Evolutionary conservation across 2,329 filamentous ascomycete genomes (phyloP), one percentile per base, ranked within the genome.

Genomic region (Aspergillus pseudoglaucus): DNA sequence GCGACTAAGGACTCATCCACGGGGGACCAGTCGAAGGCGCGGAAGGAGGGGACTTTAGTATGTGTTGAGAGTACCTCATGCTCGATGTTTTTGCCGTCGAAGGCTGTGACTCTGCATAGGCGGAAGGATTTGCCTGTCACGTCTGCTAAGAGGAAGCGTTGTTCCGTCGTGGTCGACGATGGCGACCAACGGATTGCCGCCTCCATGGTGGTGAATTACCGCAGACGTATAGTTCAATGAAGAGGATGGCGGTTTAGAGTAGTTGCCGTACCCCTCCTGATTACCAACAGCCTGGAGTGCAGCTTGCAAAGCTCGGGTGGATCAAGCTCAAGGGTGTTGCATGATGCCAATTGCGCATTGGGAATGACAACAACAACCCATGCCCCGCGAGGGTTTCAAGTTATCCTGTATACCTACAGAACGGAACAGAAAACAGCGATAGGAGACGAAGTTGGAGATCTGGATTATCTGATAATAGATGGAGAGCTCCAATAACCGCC

Each of bases 11-110:
- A 71, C 49, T 81, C 76, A 54, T 83, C 73, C 32, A 70, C 72
- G 46, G 77, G 77, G 6, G 80, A 83, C 81, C 81, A 84, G 62
- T 84, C 81, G 63, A 84, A 84, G 12, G 82, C 81, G 35, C 79
- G 79, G 59, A 83, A 84, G 23, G 77, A 74, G 23, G 80, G 79
- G 1, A 83, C 72, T 52, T 78, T 77, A 55, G 75, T 74, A 47
- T 77, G 74, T 2, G 74, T 72, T 15, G 75, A 73, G 6, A 82
- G 59, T 17, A 77, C 70, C 46, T 77, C 73, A 67, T 82, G 80
- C 17, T 71, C 66, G 46, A 83, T 57, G 15, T 64, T 66, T 12
- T 59, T 62, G 41, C 66, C 63, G 43, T 65, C 59, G 44, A 69
- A 65, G 4, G 60, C 57, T 8, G 64, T 68, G 44, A 82, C 69